Evolutionary conservation across 805 yeast genomes (phyloP), one percentile per base, ranked within the genome.

Genomic region (Candida montana): DNA sequence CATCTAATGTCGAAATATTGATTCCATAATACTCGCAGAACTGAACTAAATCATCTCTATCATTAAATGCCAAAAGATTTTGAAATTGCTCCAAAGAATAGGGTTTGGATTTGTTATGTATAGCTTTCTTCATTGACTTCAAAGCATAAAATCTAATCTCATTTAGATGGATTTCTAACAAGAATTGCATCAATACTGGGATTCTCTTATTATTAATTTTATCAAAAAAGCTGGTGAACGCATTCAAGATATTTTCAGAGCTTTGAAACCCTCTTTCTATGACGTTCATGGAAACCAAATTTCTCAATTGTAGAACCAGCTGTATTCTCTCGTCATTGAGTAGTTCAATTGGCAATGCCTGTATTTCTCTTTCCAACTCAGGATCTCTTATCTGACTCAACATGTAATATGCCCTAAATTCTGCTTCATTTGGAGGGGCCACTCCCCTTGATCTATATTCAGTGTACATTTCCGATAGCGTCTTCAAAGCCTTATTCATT

Each of bases 391-490:
- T 64, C 52, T 88, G 91, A 50, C 89, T 77, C 15, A 93, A 55
- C 17, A 93, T 64, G 42, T 88, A 83, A 58, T 90, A 93, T 0
- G 96, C 90, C 51, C 97, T 73, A 55, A 93, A 87, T 58, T 93
- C 99, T 0, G 97, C 85, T 62, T 93, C 98, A 52, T 88, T 86
- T 0, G 89, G 85, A 33, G 85, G 77, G 6, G 45, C 46, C 0
- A 86, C 79, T 2, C 89, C 91, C 44, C 74, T 71, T 21, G 80
- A 76, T 33, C 95, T 68, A 10, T 81, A 81, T 54, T 85, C 96
- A 41, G 78, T 77, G 55, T 93, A 93, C 58, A 89, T 85, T 57
- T 93, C 96, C 3, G 85, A 74, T 28, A 93, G 65, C 0, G 98
- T 85, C 55, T 91, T 95, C 35, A 93, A 61, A 0, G 96, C 85